Percentiles rank a stretch among this genome's conserved stretches.
These are phyloP conservation scores for Candida sp. DNA, from an alignment of 1,139 yeast genomes.

Conservation along the genomic window DNA sequence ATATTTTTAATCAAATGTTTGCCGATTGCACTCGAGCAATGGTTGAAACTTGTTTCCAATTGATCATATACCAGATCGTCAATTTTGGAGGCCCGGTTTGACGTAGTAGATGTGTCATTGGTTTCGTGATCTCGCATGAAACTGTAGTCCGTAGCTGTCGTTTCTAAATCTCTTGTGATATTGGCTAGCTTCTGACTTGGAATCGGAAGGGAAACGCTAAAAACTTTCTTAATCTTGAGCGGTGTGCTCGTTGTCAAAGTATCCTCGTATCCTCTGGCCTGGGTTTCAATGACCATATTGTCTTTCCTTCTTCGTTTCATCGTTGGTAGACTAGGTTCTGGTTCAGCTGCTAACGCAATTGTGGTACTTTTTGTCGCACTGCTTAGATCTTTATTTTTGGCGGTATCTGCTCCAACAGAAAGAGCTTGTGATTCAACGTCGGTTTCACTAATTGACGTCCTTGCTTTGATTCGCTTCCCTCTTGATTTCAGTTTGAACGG, in stretches of 20 bases:
- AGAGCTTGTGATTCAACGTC: no score
- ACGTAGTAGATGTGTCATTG: background rate
- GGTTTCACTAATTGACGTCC: no score
- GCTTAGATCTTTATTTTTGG: no score
- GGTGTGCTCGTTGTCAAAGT: background rate
- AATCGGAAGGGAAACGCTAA: no score
- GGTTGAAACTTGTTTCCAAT: slow-evolving; percentile 1
- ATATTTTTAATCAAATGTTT: background rate
- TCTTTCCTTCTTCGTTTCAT: slow-evolving; percentile 3
- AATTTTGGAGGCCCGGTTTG: background rate
- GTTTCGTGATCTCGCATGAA: background rate
- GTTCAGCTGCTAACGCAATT: background rate
- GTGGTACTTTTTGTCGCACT: no score
- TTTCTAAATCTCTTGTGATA: background rate
- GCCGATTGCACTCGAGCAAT: background rate
- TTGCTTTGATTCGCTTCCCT: no score
- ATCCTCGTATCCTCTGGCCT: background rate
- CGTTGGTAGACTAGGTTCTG: background rate
- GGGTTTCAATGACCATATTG: background rate
- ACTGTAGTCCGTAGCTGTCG: background rate
- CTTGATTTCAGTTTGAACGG: no score
- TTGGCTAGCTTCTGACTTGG: background rate
- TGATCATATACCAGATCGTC: background rate
- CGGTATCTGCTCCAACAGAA: no score
- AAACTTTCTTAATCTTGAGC: background rate